Conservation (phyloP, 352 stramenopile genomes). For the Phytophthora citricola region DNA sequence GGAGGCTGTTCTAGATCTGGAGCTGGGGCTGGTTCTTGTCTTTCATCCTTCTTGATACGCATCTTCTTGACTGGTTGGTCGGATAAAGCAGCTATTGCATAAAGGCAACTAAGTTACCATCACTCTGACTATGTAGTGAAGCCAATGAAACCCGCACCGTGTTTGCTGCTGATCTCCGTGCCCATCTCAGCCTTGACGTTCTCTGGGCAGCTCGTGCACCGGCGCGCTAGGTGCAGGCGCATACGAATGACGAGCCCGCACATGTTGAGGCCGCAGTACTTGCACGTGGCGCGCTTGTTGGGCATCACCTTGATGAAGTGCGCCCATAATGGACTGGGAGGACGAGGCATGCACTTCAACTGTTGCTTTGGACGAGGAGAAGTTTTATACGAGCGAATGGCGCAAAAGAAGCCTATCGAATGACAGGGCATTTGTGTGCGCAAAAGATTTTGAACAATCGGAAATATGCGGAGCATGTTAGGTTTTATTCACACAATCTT, state of each 20-base stretch:
- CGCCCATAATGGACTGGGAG: slow-evolving; percentile 58
- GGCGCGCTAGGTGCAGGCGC: slow-evolving; percentile 65
- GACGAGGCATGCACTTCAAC: slow-evolving; percentile 58
- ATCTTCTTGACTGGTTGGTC: slow-evolving; percentile 17
- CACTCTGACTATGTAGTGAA: slow-evolving; percentile 21
- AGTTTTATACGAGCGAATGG: slow-evolving; percentile 36
- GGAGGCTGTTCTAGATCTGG: not conserved
- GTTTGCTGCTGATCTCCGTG: slow-evolving; percentile 32
- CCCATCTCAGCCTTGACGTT: slow-evolving; percentile 61
- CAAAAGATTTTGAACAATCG: not conserved
- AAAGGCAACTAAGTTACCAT: slow-evolving; percentile 34
- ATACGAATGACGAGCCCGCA: slow-evolving; percentile 72
- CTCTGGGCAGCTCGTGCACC: slow-evolving; percentile 58
- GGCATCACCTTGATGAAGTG: slow-evolving; percentile 67
- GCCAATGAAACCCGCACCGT: slow-evolving; percentile 19
- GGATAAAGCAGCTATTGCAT: not conserved
- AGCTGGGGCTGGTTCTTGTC: not conserved
- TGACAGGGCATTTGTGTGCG: slow-evolving; percentile 3
- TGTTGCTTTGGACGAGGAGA: slow-evolving; percentile 31
- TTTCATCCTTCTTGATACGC: slow-evolving; percentile 9
- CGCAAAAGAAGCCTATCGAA: slow-evolving; percentile 9
- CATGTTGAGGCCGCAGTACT: slow-evolving; percentile 84
- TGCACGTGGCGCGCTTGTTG: slow-evolving; percentile 74
- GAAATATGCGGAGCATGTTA: not conserved
- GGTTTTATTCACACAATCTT: slow-evolving; percentile 8